phyloP scores from a whole-genome alignment of 1,139 yeast genomes.

The Nadsonia commutata region DNA sequence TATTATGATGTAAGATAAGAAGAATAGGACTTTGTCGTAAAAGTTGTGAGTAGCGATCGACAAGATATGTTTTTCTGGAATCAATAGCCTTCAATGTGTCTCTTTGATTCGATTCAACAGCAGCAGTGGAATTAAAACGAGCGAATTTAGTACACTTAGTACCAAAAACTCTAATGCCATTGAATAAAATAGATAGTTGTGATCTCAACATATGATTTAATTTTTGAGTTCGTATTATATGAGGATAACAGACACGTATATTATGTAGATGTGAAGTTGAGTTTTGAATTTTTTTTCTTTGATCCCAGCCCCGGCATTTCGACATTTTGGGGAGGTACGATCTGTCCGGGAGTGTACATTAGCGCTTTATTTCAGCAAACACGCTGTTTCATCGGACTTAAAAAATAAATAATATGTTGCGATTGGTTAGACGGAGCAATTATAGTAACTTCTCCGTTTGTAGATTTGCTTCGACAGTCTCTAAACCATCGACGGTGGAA shows the following conservation, averaged over 20 bases:
- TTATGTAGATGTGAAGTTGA: background rate
- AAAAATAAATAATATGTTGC: too few species aligned
- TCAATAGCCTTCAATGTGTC: slow-evolving; percentile 16
- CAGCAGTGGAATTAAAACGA: slow-evolving; percentile 1
- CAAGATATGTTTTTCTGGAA: slow-evolving; percentile 60
- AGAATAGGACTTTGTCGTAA: slow-evolving; percentile 56
- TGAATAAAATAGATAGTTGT: background rate
- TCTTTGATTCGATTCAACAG: slow-evolving; percentile 4
- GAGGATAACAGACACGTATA: too few species aligned
- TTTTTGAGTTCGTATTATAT: too few species aligned
- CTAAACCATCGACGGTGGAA: too few species aligned
- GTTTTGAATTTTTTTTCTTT: background rate
- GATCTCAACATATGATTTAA: background rate
- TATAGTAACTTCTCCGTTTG: too few species aligned
- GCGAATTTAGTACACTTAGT: background rate
- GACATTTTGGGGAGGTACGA: too few species aligned
- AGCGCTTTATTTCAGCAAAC: too few species aligned
- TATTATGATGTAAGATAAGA: slow-evolving; percentile 72
- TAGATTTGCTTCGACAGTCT: too few species aligned
- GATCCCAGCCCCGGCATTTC: too few species aligned
- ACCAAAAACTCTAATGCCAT: background rate
- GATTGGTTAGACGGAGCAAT: too few species aligned
- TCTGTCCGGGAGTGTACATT: too few species aligned
- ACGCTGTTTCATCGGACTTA: too few species aligned
- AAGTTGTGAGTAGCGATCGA: slow-evolving; percentile 63